Evolutionary conservation across 176 grass and related monocot genomes (phyloP).

Genomic region (Musa troglodytarum): DNA sequence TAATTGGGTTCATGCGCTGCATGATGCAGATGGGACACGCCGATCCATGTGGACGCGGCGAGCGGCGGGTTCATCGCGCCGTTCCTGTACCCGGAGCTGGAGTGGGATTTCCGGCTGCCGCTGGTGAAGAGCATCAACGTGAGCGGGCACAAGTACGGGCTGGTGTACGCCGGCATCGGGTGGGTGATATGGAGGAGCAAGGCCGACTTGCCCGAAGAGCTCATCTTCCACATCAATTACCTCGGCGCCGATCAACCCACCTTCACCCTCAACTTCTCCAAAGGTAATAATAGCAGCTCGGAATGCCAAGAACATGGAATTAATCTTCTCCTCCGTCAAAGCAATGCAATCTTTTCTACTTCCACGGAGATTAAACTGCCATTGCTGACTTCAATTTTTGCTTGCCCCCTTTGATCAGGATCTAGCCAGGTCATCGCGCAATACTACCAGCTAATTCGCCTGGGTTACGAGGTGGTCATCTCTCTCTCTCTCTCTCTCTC

Average conservation of each 20-base stretch:
- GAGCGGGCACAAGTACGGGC: constrained; percentile 95
- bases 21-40: constrained; percentile 45
- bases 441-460: constrained; percentile 97
- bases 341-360: no score
- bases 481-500: no score
- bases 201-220: constrained; percentile 88
- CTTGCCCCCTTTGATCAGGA: constrained; percentile 13
- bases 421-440: constrained; percentile 94
- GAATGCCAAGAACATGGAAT: no score
- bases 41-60: constrained; percentile 91
- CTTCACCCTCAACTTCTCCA: constrained; percentile 99
- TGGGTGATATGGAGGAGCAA: constrained; percentile 89
- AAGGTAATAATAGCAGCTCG: constrained; percentile 26
- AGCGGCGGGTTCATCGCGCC: constrained; percentile 99
- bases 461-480: constrained; percentile 57
- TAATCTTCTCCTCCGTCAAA: no score
- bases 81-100: constrained; percentile 90
- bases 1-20: background rate
- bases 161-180: constrained; percentile 95
- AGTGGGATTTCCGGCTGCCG: constrained; percentile 87
- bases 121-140: constrained; percentile 99
- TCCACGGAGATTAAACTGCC: no score
- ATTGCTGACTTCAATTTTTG: background rate
- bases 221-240: constrained; percentile 99
- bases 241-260: constrained; percentile 92